A percentile compares a stretch with the other conserved stretches of the same genome.
Conservation (phyloP, 1,139 yeast species). For the Candida buenavistaensis region DNA sequence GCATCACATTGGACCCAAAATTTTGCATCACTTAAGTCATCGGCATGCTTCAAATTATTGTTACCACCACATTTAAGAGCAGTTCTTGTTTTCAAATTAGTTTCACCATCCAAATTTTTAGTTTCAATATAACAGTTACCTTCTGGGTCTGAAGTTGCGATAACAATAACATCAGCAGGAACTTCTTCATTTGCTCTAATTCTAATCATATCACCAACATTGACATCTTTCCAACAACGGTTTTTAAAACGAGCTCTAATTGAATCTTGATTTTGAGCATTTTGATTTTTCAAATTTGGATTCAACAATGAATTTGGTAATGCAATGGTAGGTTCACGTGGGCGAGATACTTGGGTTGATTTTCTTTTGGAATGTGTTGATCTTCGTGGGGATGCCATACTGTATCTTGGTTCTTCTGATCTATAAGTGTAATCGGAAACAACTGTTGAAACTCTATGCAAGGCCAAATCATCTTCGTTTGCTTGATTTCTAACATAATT, state of each 20-base stretch:
- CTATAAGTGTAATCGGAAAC: slow-evolving; percentile 32
- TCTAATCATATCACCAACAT: slow-evolving; percentile 87
- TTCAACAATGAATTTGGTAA: slow-evolving; percentile 33
- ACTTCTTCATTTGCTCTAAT: slow-evolving; percentile 85
- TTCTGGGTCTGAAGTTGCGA: slow-evolving; percentile 83
- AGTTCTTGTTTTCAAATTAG: slow-evolving; percentile 81
- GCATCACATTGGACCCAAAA: slow-evolving; percentile 91
- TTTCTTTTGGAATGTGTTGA: slow-evolving; percentile 10
- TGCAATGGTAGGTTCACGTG: slow-evolving; percentile 15
- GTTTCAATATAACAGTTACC: slow-evolving; percentile 94
- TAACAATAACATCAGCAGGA: slow-evolving; percentile 83
- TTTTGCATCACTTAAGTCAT: slow-evolving; percentile 70
- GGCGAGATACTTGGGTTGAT: slow-evolving; percentile 14
- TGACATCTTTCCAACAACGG: slow-evolving; percentile 78
- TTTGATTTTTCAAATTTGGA: slow-evolving; percentile 26
- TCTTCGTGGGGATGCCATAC: slow-evolving; percentile 13
- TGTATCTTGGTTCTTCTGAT: slow-evolving; percentile 17
- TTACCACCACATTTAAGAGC: slow-evolving; percentile 70
- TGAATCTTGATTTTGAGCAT: slow-evolving; percentile 17
- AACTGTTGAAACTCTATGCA: slow-evolving; percentile 43
- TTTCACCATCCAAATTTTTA: slow-evolving; percentile 94
- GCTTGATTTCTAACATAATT: slow-evolving; percentile 27
- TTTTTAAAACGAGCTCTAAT: slow-evolving; percentile 14
- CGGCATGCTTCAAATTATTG: slow-evolving; percentile 55
- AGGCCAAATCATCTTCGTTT: slow-evolving; percentile 28